These are phyloP conservation scores for Rasamsonia emersonii DNA, from an alignment of 2,329 filamentous ascomycete genomes.

Conservation along the genomic window DNA sequence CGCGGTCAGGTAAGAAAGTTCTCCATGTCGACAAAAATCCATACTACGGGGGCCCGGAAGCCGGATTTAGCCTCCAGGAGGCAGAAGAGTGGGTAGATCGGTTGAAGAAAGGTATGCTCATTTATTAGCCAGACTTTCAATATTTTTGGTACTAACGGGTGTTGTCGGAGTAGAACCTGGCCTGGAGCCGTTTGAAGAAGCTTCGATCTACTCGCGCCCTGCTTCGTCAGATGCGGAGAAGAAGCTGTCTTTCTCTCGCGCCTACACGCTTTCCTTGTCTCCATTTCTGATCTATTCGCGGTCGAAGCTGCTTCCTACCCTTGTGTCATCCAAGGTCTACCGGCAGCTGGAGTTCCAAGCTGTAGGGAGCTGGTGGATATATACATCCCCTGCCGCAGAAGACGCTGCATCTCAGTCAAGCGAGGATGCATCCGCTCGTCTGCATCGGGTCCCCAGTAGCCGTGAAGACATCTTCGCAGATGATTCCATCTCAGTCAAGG, in stretches of 20 bases:
- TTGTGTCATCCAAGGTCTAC: slow-evolving; percentile 85
- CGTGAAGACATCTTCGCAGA: slow-evolving; percentile 87
- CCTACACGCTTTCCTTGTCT: slow-evolving; percentile 75
- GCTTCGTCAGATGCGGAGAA: slow-evolving; percentile 11
- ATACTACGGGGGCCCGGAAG: slow-evolving; percentile 81
- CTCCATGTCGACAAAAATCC: slow-evolving; percentile 81
- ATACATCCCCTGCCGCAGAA: slow-evolving; percentile 25
- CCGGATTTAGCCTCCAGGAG: slow-evolving; percentile 76
- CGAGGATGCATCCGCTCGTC: slow-evolving; percentile 22
- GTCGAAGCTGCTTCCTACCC: slow-evolving; percentile 64
- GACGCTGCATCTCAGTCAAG: slow-evolving; percentile 18
- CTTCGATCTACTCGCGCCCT: slow-evolving; percentile 19
- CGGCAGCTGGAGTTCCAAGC: slow-evolving; percentile 88
- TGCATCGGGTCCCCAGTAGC: slow-evolving; percentile 73
- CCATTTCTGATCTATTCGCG: slow-evolving; percentile 81
- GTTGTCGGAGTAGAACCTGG: slow-evolving; percentile 19
- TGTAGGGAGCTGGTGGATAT: slow-evolving; percentile 86
- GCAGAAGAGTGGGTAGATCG: slow-evolving; percentile 62
- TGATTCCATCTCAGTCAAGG: slow-evolving; percentile 62
- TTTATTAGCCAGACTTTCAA: neutral
- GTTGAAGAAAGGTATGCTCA: slow-evolving; percentile 29
- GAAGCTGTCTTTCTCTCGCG: slow-evolving; percentile 48
- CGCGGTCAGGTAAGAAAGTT: slow-evolving; percentile 82
- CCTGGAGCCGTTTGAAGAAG: slow-evolving; percentile 31
- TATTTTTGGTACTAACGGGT: slow-evolving; percentile 6